Conservation (phyloP, 768 basidiomycete species). For the Trametes punicea region DNA sequence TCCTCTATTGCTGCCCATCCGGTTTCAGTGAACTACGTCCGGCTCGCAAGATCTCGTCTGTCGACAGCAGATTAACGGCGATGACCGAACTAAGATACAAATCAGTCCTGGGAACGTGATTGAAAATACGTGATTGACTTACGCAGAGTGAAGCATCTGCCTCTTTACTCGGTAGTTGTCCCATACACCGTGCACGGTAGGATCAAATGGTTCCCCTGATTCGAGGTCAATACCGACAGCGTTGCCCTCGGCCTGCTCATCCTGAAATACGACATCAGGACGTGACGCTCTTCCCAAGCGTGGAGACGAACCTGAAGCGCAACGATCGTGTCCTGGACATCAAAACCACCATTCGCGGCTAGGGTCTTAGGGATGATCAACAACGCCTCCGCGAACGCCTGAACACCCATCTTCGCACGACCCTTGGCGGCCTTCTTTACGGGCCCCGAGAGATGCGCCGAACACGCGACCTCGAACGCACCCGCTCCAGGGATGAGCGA, state of each 20-base stretch:
- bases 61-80: slow-evolving; percentile 90
- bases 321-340: slow-evolving; percentile 94
- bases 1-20: slow-evolving; percentile 56
- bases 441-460: slow-evolving; percentile 72
- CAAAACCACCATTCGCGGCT: slow-evolving; percentile 93
- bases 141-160: slow-evolving; percentile 98
- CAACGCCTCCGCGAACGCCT: slow-evolving; percentile 94
- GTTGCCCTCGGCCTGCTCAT: slow-evolving; percentile 93
- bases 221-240: slow-evolving; percentile 87
- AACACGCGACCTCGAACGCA: slow-evolving; percentile 93
- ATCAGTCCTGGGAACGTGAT: slow-evolving; percentile 26
- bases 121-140: slow-evolving; percentile 27
- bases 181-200: slow-evolving; percentile 94
- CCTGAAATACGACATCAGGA: slow-evolving; percentile 55
- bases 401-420: slow-evolving; percentile 93
- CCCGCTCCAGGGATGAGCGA: slow-evolving; percentile 93
- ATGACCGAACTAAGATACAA: slow-evolving; percentile 71
- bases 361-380: slow-evolving; percentile 95
- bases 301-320: slow-evolving; percentile 64
- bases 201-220: slow-evolving; percentile 95
- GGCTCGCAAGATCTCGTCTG: slow-evolving; percentile 92
- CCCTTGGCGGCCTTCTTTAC: slow-evolving; percentile 90
- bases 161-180: slow-evolving; percentile 99
- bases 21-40: slow-evolving; percentile 86
- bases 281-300: neutral